Conservation (phyloP, 495 filamentous ascomycete genomes). For the Penicillium antarcticum region DNA sequence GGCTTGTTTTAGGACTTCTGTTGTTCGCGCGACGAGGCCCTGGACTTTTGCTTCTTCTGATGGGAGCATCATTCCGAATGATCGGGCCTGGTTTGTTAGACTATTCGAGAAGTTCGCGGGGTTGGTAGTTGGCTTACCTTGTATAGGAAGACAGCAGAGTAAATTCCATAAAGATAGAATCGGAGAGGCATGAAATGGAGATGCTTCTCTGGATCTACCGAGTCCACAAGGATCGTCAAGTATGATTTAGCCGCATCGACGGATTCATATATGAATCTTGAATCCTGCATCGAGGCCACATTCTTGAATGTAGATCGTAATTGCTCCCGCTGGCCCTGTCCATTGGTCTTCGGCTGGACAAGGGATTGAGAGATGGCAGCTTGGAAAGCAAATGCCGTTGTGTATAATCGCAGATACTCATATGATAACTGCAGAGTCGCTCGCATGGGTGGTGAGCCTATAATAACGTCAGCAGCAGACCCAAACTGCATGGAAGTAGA, state of each 20-base stretch:
- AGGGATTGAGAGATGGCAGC: slow-evolving; percentile 60
- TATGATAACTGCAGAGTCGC: slow-evolving; percentile 57
- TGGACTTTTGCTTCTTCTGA: slow-evolving; percentile 52
- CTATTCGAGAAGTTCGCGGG: background rate
- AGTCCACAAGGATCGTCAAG: slow-evolving; percentile 52
- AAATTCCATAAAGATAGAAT: slow-evolving; percentile 58
- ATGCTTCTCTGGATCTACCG: slow-evolving; percentile 52
- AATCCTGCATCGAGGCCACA: slow-evolving; percentile 55
- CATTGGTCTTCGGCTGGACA: slow-evolving; percentile 36
- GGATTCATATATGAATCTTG: slow-evolving; percentile 61
- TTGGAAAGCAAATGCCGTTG: slow-evolving; percentile 65
- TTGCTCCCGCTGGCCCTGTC: slow-evolving; percentile 39
- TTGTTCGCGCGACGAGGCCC: slow-evolving; percentile 49
- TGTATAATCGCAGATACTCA: slow-evolving; percentile 63
- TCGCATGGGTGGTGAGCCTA: slow-evolving; percentile 55
- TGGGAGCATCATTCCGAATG: slow-evolving; percentile 50
- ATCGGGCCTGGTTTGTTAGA: slow-evolving; percentile 37
- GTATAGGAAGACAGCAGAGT: slow-evolving; percentile 56
- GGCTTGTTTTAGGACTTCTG: slow-evolving; percentile 48
- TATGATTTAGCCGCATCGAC: slow-evolving; percentile 61
- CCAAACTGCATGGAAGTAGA: background rate
- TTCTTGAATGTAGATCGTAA: slow-evolving; percentile 47
- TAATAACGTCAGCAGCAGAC: slow-evolving; percentile 4
- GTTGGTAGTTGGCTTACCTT: slow-evolving; percentile 27
- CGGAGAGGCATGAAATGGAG: slow-evolving; percentile 58